Evolutionary conservation across 2,329 filamentous ascomycete species (phyloP).

Genomic region (Sarocladium strictum): DNA sequence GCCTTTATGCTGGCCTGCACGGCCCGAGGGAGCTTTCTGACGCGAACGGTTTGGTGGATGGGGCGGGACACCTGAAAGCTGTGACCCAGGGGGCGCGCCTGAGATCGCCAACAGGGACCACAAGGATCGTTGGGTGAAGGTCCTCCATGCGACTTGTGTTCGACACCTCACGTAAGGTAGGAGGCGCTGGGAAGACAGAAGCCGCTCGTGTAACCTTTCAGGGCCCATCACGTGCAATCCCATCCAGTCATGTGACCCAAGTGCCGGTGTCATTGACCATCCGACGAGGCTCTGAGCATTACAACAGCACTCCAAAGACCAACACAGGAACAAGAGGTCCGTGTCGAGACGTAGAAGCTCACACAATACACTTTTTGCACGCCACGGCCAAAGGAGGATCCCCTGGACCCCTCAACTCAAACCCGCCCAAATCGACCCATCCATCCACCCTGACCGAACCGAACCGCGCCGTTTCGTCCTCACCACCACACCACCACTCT

Average conservation of each 20-base stretch:
- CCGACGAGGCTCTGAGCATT: not conserved
- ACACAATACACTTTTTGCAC: constrained; percentile 4
- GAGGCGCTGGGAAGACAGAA: not conserved
- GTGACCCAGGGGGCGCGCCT: not conserved
- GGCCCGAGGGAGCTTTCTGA: not conserved
- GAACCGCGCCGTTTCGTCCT: constrained; percentile 6
- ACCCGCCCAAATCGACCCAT: not conserved
- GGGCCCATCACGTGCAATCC: not conserved
- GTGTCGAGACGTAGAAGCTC: not conserved
- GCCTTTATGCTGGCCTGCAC: not conserved
- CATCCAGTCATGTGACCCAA: not conserved
- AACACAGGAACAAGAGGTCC: not conserved
- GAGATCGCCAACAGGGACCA: not conserved
- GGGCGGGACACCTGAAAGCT: not conserved
- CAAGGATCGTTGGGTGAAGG: not conserved
- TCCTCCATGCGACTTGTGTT: too few species aligned
- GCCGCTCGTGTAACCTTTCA: not conserved
- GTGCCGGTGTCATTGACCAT: not conserved
- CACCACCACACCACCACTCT: constrained; percentile 1
- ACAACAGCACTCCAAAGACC: too few species aligned
- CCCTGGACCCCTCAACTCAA: constrained; percentile 1
- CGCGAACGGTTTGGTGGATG: not conserved
- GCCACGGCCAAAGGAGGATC: not conserved
- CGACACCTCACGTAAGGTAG: too few species aligned
- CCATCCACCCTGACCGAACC: constrained; percentile 5